Base-by-base conservation (phyloP, 2,329 filamentous ascomycete genomes). In the Grosmannia clavigera region DNA sequence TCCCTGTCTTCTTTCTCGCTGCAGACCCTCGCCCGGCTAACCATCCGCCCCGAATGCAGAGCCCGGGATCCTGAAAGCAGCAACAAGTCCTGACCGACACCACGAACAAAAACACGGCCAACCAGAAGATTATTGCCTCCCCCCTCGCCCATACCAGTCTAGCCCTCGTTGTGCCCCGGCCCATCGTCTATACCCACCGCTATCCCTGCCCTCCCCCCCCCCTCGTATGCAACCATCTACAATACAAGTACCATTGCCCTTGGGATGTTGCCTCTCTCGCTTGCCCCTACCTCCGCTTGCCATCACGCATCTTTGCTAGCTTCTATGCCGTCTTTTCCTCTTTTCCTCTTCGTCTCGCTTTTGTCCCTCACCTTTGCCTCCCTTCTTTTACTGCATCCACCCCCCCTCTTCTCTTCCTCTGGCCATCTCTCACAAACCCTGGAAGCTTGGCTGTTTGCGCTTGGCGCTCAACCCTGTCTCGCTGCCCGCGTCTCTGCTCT, bases 321-420 rank as follows among this genome's bases (percentile, higher is more conserved):
- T 22, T 50, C 46, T 3, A 22, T 50, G 46, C n/a, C 46, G 46
- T 16, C 50, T 22, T 53, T 53, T 31, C 16, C 27, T 53, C 5
- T 33, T 53, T 33, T 31, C 19, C 10, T 22, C 11, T 53, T 31
- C 29, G 19, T 51, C 48, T 51, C 48, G n/a, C n/a, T 22, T 22
- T 12, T 25, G 11, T 51, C 48, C 22, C 51, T 31, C 51, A 16
- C 51, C 25, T 54, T 73, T 68, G 55, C 63, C 63, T 64, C 57
- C 61, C 55, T 59, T 60, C 55, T 59, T 60, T 35, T 38, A 22
- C 16, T 29, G 7, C 25, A 14, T 48, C 60, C 62, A 64, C 64
- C 29, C 61, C 60, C 60, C 60, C 58, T n/a, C 58, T 25, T 22
- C 31, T 43, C 43, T 35, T 11, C 31, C 16, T 35, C 31, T 19